phyloP scores from a whole-genome alignment of 208 protist genomes.

The Crithidia sp. region DNA sequence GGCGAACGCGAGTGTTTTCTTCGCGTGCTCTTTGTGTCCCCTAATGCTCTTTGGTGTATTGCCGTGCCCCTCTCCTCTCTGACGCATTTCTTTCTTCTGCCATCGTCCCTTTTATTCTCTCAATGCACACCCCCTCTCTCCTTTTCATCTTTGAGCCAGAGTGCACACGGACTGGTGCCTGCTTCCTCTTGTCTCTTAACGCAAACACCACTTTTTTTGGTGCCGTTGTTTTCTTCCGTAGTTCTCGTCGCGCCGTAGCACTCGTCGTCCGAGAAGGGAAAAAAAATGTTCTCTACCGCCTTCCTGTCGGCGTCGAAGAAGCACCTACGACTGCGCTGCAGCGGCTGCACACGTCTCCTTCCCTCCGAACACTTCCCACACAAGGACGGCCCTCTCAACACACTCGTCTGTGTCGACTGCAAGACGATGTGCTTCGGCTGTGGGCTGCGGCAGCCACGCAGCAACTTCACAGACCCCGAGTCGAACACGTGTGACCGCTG shows the following conservation, averaged over 20 bases:
- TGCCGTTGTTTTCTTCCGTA: neutral
- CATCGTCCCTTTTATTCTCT: conserved; percentile 4
- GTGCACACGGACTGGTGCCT: neutral
- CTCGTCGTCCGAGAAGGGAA: neutral
- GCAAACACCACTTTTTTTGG: neutral
- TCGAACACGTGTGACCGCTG: conserved; percentile 69
- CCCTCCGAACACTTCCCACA: conserved; percentile 74
- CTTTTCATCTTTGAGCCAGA: neutral
- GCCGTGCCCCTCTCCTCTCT: neutral
- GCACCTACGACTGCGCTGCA: conserved; percentile 68
- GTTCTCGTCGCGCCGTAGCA: neutral
- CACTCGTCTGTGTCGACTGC: conserved; percentile 74
- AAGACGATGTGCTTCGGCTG: conserved; percentile 79
- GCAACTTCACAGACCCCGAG: conserved; percentile 51
- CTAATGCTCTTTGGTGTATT: no score
- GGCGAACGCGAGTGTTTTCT: no score
- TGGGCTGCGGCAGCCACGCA: conserved; percentile 55
- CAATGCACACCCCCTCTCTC: conserved; percentile 1
- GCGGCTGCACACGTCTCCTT: conserved; percentile 62
- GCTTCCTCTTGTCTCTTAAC: neutral
- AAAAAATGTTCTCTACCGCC: conserved; percentile 28
- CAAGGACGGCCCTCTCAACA: conserved; percentile 46
- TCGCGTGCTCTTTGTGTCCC: no score
- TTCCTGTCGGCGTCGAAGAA: conserved; percentile 66
- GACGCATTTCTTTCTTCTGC: neutral